Conservation (phyloP, 352 stramenopile genomes). For the Aphanomyces cochlioides region DNA sequence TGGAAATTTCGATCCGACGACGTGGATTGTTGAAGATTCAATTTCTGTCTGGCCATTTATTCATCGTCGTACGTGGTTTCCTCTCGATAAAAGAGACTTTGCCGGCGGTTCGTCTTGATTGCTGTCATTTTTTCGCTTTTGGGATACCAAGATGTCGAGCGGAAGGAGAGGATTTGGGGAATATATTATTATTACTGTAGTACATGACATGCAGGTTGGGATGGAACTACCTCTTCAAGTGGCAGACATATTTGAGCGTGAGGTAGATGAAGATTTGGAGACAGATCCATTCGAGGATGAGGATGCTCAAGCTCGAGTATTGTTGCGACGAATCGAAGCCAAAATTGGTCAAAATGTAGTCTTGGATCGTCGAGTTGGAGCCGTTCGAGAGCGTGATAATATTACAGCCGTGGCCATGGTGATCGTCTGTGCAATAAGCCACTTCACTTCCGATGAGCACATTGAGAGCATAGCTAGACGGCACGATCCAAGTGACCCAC, state of each 20-base stretch:
- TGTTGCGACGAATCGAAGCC: constrained; percentile 19
- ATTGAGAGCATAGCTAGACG: constrained; percentile 53
- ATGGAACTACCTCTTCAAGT: constrained; percentile 53
- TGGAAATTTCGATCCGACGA: no score
- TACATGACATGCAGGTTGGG: no score
- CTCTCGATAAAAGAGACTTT: no score
- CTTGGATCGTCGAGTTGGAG: constrained; percentile 7
- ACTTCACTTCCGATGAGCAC: constrained; percentile 13
- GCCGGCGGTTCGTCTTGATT: no score
- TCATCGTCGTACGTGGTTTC: no score
- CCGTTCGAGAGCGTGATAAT: constrained; percentile 12
- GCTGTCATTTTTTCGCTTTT: no score
- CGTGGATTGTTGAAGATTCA: no score
- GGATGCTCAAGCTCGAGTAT: constrained; percentile 25
- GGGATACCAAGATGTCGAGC: no score
- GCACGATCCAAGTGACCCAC: constrained; percentile 64
- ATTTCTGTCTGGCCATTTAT: no score
- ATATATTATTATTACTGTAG: no score
- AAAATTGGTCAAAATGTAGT: constrained; percentile 27
- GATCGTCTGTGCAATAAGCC: background rate
- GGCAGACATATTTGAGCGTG: constrained; percentile 63
- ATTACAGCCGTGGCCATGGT: constrained; percentile 3
- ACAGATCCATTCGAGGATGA: constrained; percentile 42
- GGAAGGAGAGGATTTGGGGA: no score
- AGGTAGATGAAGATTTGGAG: constrained; percentile 57